Evolutionary conservation across 768 basidiomycete genomes (phyloP).

Genomic region (Boletus coccyginus): DNA sequence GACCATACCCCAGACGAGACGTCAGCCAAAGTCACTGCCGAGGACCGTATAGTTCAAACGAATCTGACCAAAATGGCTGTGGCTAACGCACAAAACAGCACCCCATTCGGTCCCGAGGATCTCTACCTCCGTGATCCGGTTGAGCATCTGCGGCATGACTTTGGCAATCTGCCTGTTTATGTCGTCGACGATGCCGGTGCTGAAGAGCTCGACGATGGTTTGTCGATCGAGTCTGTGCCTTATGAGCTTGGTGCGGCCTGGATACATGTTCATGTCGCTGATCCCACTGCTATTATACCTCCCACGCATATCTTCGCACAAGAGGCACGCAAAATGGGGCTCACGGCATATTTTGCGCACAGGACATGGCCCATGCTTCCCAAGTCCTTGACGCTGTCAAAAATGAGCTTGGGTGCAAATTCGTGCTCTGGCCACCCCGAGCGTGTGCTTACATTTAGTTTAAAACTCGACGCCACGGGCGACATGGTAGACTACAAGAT

Average conservation of each 20-base stretch:
- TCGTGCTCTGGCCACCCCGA: constrained; percentile 38
- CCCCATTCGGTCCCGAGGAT: constrained; percentile 57
- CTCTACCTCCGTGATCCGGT: constrained; percentile 62
- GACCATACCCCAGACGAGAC: constrained; percentile 23
- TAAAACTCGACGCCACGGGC: constrained; percentile 58
- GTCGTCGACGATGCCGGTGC: constrained; percentile 82
- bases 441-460: constrained; percentile 77
- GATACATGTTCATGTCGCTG: constrained; percentile 92
- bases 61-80: constrained; percentile 12
- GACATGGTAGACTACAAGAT: constrained; percentile 70
- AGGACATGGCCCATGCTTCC: constrained; percentile 76
- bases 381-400: constrained; percentile 44
- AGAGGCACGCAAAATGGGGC: constrained; percentile 49
- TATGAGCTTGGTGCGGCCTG: constrained; percentile 60
- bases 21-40: constrained; percentile 34
- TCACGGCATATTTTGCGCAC: constrained; percentile 65
- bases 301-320: constrained; percentile 62
- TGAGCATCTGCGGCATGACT: constrained; percentile 79
- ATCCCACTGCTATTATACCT: constrained; percentile 79
- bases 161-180: constrained; percentile 76
- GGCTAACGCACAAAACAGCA: constrained; percentile 13
- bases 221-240: constrained; percentile 74
- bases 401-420: constrained; percentile 47
- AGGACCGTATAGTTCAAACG: constrained; percentile 24
- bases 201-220: constrained; percentile 89